phyloP scores from a whole-genome alignment of 2,329 filamentous ascomycete genomes.

The Neopestalotiopsis sp. region DNA sequence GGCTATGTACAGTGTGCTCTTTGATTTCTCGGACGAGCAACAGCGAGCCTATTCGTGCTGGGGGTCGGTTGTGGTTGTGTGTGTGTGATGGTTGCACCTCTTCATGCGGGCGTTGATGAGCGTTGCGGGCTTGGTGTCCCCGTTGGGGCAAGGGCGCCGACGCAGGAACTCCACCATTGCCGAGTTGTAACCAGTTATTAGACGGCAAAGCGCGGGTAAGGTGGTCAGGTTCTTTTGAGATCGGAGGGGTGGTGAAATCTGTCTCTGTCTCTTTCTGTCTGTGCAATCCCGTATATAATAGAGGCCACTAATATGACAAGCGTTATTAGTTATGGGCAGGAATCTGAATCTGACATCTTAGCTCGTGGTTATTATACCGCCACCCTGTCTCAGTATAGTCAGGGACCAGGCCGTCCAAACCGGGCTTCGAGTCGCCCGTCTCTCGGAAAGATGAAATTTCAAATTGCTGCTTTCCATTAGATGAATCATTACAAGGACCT shows the following conservation, averaged over 20 bases:
- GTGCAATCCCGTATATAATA: no score
- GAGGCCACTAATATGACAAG: background rate
- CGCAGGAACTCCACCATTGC: background rate
- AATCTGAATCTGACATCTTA: background rate
- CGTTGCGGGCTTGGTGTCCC: background rate
- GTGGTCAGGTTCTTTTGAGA: background rate
- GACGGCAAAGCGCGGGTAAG: slow-evolving; percentile 1
- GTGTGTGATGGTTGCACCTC: background rate
- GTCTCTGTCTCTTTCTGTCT: no score
- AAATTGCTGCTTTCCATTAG: background rate
- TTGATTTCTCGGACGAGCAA: no score
- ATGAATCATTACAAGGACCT: background rate
- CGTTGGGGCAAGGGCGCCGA: background rate
- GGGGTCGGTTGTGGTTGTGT: background rate
- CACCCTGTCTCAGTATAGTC: background rate
- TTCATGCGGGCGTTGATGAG: background rate
- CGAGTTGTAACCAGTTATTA: background rate
- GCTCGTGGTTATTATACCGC: background rate
- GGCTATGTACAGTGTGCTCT: no score
- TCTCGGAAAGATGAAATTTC: background rate
- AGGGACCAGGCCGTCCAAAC: background rate
- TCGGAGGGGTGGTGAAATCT: no score
- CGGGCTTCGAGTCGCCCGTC: background rate
- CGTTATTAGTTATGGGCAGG: background rate
- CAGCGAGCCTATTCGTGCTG: no score